Evolutionary conservation across 306 rosid genomes (phyloP).

Genomic region (Lathyrus aphaca): DNA sequence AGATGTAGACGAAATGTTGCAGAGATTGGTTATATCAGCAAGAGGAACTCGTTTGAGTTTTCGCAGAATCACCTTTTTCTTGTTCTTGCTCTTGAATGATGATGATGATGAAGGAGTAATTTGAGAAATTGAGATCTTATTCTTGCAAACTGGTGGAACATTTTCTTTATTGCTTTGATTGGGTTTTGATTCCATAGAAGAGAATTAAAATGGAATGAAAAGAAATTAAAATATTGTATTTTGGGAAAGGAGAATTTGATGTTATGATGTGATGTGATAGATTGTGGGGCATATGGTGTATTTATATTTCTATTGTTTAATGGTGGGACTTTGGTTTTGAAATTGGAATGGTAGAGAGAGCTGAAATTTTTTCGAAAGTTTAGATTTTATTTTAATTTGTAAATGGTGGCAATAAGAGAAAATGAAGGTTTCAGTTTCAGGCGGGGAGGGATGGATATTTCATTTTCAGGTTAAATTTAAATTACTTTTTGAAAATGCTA

Average conservation of each 20-base stretch:
- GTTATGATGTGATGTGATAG: not conserved
- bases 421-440: not conserved
- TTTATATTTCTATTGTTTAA: constrained; percentile 17
- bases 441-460: not conserved
- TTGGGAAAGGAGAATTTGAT: not conserved
- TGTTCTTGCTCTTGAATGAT: constrained; percentile 32
- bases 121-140: not conserved
- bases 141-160: constrained; percentile 6
- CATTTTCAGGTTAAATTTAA: not conserved
- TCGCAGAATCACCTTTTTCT: not conserved
- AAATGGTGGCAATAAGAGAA: not conserved
- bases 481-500: no score
- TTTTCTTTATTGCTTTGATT: constrained; percentile 43
- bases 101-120: not conserved
- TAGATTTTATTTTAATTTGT: not conserved
- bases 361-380: not conserved
- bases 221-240: not conserved
- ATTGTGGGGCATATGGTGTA: not conserved
- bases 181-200: constrained; percentile 5
- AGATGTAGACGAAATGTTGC: constrained; percentile 12
- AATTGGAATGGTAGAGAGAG: not conserved
- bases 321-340: not conserved
- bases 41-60: constrained; percentile 39
- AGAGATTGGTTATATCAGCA: constrained; percentile 38
- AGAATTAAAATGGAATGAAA: not conserved